Conservation (phyloP, 1,284 basidiomycete species). For the Rhodofomes roseus region DNA sequence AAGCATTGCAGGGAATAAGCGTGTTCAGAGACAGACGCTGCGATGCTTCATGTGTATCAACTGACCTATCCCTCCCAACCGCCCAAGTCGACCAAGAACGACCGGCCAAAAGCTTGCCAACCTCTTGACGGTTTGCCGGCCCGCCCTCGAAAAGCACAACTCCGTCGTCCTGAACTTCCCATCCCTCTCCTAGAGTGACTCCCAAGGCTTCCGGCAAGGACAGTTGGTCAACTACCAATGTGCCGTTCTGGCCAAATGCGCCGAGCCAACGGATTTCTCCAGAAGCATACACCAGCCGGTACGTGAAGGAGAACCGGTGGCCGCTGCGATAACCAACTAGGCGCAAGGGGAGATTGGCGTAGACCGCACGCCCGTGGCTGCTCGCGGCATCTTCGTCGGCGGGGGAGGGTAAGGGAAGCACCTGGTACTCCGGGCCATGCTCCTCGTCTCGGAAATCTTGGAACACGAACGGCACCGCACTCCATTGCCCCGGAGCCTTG, state of each 20-base stretch:
- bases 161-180: conserved; percentile 15
- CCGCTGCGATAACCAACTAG: conserved; percentile 9
- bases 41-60: background rate
- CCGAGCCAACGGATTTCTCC: conserved; percentile 27
- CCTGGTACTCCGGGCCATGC: background rate
- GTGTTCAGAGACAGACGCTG: background rate
- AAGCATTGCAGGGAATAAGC: background rate
- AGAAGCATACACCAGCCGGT: conserved; percentile 27
- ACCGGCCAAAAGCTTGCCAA: conserved; percentile 16
- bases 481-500: conserved; percentile 21
- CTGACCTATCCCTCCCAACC: conserved; percentile 22
- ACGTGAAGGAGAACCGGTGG: conserved; percentile 27
- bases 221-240: conserved; percentile 19
- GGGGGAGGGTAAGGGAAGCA: conserved; percentile 4
- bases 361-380: conserved; percentile 8
- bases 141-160: conserved; percentile 7
- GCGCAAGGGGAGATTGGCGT: conserved; percentile 11
- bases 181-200: conserved; percentile 15
- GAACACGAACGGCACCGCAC: conserved; percentile 18
- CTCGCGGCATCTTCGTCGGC: background rate
- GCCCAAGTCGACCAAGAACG: conserved; percentile 23
- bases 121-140: conserved; percentile 4
- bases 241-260: conserved; percentile 23
- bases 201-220: conserved; percentile 13
- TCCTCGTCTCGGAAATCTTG: conserved; percentile 1